Evolutionary conservation across 768 basidiomycete species (phyloP), one percentile per base, ranked within the genome.

Genomic region (Boletus reticulatus): DNA sequence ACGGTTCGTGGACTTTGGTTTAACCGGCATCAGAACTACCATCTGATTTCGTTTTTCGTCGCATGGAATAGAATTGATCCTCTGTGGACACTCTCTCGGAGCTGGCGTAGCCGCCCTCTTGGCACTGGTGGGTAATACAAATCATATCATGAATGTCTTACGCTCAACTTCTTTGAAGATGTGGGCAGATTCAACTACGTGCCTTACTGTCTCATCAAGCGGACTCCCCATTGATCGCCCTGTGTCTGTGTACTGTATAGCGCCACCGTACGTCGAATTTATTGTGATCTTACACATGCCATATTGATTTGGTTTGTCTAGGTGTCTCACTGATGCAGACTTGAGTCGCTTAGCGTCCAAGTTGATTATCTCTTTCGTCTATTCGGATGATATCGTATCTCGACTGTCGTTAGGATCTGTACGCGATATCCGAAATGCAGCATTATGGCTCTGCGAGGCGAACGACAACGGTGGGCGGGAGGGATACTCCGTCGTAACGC

Each of bases 81-180:
- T 94, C 39, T 89, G 87, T 61, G 92, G 92, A 29, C 92, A 94
- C 66, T 89, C 88, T 69, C 80, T 93, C 4, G 92, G 92, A 17
- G 89, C 90, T 22, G 92, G 89, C 2, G 88, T 93, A 4, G 89
- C 88, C 37, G 80, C 82, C 4, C 74, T 93, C 27, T 75, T 92
- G 41, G 89, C 85, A 43, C 72, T 93, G 73, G 88, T 88, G 61
- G 67, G 83, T 70, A 32, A 44, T 9, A 17, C 41, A 6, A 24
- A 50, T 46, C 7, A 36, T 31, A 13, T 8, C 32, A 42, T 55
- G 22, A n/a, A 1, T 17, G 34, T 11, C 17, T 14, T 31, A 24
- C 38, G 39, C 32, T 53, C 44, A 45, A 51, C n/a, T 5, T 41
- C 16, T 42, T 24, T 32, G 36, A 50, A 92, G 90, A 87, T 89